These are phyloP conservation scores for Hansenula anomala DNA, from an alignment of 1,139 yeast genomes.

Conservation along the genomic window DNA sequence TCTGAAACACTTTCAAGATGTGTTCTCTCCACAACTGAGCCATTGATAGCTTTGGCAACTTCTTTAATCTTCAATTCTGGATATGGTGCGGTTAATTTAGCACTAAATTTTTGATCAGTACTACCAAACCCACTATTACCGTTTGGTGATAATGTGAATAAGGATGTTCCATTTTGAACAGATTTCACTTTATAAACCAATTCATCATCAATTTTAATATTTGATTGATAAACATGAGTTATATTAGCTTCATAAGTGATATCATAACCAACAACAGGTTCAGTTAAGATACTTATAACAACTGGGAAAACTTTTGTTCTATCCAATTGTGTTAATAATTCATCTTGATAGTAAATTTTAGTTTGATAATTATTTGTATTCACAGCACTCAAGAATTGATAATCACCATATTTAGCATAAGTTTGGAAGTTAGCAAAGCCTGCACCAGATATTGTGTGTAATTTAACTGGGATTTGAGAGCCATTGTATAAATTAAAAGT, in stretches of 20 bases:
- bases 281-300: slow-evolving; percentile 8
- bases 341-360: slow-evolving; percentile 7
- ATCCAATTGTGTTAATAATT: slow-evolving; percentile 6
- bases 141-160: slow-evolving; percentile 35
- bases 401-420: slow-evolving; percentile 16
- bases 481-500: slow-evolving; percentile 17
- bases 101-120: slow-evolving; percentile 32
- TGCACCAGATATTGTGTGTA: slow-evolving; percentile 10
- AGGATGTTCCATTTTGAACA: slow-evolving; percentile 43
- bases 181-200: slow-evolving; percentile 24
- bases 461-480: slow-evolving; percentile 12
- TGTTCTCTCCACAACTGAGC: slow-evolving; percentile 44
- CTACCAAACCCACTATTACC: slow-evolving; percentile 52
- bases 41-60: slow-evolving; percentile 38
- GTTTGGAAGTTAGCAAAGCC: slow-evolving; percentile 14
- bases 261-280: slow-evolving; percentile 9
- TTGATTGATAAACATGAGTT: slow-evolving; percentile 16
- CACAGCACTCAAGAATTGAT: slow-evolving; percentile 13
- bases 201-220: slow-evolving; percentile 9
- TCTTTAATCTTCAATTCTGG: slow-evolving; percentile 32
- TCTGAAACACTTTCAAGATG: no score
- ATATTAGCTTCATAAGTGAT: slow-evolving; percentile 14
- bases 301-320: slow-evolving; percentile 14
- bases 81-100: slow-evolving; percentile 24
- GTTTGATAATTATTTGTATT: slow-evolving; percentile 11